phyloP scores from a whole-genome alignment of 139 green algal species.

The Deuterostichococcus epilithicus region DNA sequence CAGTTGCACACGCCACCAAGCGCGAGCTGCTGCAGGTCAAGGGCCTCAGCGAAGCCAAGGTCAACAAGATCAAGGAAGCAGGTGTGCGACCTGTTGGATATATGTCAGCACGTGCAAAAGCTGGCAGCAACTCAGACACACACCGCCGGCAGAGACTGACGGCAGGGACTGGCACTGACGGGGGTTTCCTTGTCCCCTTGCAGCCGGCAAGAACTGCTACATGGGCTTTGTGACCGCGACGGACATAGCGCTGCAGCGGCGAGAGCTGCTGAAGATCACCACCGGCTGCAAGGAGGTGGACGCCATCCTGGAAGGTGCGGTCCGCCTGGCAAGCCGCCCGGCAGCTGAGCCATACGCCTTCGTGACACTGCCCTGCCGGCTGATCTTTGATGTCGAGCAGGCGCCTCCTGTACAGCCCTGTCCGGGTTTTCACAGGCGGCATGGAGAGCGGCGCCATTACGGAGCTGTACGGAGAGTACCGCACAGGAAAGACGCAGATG shows the following conservation, averaged over 20 bases:
- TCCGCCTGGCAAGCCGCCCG: background rate
- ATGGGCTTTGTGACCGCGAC: conserved; percentile 95
- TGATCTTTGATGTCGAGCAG: too few relatives aligned
- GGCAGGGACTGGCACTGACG: too few relatives aligned
- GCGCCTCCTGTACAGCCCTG: too few relatives aligned
- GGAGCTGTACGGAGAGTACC: conserved; percentile 87
- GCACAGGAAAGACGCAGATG: conserved; percentile 96
- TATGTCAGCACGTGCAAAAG: too few relatives aligned
- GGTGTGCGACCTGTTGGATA: conserved; percentile 43
- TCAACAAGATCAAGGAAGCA: conserved; percentile 85
- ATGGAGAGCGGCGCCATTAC: conserved; percentile 98
- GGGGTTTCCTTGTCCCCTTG: background rate
- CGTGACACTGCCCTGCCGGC: too few relatives aligned
- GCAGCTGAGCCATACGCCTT: too few relatives aligned
- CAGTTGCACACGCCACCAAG: conserved; percentile 76
- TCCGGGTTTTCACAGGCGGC: conserved; percentile 63
- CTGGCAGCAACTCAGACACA: too few relatives aligned
- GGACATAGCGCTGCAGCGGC: conserved; percentile 68
- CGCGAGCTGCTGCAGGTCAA: conserved; percentile 88
- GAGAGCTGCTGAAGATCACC: conserved; percentile 81
- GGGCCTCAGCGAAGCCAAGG: conserved; percentile 94
- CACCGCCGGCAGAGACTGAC: too few relatives aligned
- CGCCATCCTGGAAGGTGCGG: conserved; percentile 76
- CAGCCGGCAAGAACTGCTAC: conserved; percentile 86
- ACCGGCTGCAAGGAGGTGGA: conserved; percentile 92